phyloP scores from a whole-genome alignment of 2,329 filamentous ascomycete species.

The Colletotrichum sp. region DNA sequence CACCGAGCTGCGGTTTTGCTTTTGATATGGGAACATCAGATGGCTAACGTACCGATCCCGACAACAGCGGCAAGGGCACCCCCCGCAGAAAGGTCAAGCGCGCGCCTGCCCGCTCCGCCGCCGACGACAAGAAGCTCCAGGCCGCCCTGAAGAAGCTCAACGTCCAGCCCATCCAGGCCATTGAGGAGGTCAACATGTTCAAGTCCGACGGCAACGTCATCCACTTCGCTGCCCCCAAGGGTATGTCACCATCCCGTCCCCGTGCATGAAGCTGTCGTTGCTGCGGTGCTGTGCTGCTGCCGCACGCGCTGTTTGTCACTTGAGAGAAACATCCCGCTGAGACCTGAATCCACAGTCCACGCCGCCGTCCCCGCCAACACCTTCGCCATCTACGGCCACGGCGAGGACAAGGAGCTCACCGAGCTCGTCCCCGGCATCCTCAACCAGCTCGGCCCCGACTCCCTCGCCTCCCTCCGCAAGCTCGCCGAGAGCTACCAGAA shows the following conservation, averaged over 20 bases:
- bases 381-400: constrained; percentile 98
- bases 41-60: constrained; percentile 31
- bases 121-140: constrained; percentile 99
- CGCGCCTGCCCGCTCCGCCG: constrained; percentile 88
- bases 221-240: constrained; percentile 97
- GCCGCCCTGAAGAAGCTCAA: constrained; percentile 98
- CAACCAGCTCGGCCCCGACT: constrained; percentile 99
- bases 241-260: constrained; percentile 57
- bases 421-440: constrained; percentile 99
- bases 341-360: constrained; percentile 72
- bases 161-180: constrained; percentile 98
- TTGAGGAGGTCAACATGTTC: constrained; percentile 99
- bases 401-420: constrained; percentile 99
- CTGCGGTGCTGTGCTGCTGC: not conserved
- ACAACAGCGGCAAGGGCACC: constrained; percentile 87
- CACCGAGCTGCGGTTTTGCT: not conserved
- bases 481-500: constrained; percentile 99
- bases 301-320: not conserved
- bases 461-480: constrained; percentile 95
- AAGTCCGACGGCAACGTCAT: constrained; percentile 99
- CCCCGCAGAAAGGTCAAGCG: constrained; percentile 99
- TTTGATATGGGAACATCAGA: constrained; percentile 7
- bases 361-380: constrained; percentile 97
- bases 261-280: not conserved
- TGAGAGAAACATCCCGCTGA: not conserved